These are phyloP conservation scores for Lathyrus tuberosus DNA, from an alignment of 306 rosid species.

Conservation along the genomic window DNA sequence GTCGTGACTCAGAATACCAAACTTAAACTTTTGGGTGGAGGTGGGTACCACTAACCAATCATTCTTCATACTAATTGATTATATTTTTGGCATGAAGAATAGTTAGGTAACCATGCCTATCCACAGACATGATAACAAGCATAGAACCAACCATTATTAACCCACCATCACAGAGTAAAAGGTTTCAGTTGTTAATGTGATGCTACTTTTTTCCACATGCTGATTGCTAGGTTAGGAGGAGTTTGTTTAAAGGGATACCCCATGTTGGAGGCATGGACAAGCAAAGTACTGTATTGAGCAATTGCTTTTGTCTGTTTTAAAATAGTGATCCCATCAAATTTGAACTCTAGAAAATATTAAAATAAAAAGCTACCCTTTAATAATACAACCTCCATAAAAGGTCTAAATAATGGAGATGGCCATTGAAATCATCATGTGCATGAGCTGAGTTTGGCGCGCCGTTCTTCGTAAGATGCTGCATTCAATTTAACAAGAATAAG, in stretches of 20 bases:
- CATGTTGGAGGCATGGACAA: constrained; percentile 36
- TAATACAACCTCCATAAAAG: constrained; percentile 7
- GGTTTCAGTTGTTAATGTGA: constrained; percentile 35
- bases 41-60: constrained; percentile 39
- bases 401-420: constrained; percentile 24
- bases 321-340: constrained; percentile 20
- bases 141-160: constrained; percentile 36
- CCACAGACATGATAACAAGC: constrained; percentile 38
- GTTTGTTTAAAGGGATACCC: constrained; percentile 42
- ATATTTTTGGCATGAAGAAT: constrained; percentile 17
- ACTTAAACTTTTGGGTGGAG: constrained; percentile 1
- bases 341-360: neutral
- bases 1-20: neutral
- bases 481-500: constrained; percentile 38
- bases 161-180: constrained; percentile 33
- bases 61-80: constrained; percentile 21
- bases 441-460: constrained; percentile 62
- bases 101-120: constrained; percentile 23
- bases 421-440: constrained; percentile 39
- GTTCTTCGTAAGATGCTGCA: constrained; percentile 87
- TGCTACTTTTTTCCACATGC: constrained; percentile 50
- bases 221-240: constrained; percentile 34
- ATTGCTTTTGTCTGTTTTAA: constrained; percentile 41
- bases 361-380: constrained; percentile 1
- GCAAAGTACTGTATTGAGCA: constrained; percentile 37